Conservation (phyloP, 805 yeast species). For the Torulaspora gathmanii region DNA sequence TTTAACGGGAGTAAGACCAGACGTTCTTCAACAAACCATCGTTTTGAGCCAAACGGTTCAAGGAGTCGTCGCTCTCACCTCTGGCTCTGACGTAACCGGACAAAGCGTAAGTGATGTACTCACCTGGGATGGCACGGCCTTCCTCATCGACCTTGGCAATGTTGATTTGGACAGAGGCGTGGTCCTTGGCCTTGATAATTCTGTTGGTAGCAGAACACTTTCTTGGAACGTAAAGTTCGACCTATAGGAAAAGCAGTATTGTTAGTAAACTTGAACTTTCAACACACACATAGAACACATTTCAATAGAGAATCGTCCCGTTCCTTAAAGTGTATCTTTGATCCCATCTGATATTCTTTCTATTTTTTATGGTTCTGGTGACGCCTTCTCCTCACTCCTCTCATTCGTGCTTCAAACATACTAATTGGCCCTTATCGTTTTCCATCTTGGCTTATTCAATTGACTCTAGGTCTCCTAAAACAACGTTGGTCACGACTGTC, state of each 20-base stretch:
- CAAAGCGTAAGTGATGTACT: conserved; percentile 91
- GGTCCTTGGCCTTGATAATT: conserved; percentile 99
- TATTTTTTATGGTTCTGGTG: background rate
- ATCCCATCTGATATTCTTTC: too few species aligned
- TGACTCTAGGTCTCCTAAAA: conserved; percentile 4
- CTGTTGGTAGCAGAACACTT: conserved; percentile 99
- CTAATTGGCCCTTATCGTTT: conserved; percentile 99
- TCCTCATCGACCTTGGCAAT: conserved; percentile 96
- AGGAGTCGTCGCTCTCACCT: conserved; percentile 99
- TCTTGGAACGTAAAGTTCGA: conserved; percentile 99
- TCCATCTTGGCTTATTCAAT: conserved; percentile 71
- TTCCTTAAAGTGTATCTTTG: too few species aligned
- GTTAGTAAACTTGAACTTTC: conserved; percentile 20
- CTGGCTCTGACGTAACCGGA: conserved; percentile 96
- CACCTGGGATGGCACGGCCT: conserved; percentile 91
- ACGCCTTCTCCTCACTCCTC: background rate
- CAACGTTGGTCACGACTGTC: background rate
- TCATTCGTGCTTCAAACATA: conserved; percentile 45
- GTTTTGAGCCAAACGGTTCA: conserved; percentile 98
- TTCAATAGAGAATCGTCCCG: background rate
- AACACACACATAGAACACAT: background rate
- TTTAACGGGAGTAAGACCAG: conserved; percentile 91
- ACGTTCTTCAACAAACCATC: conserved; percentile 97
- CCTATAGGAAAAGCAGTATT: conserved; percentile 43
- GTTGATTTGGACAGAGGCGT: conserved; percentile 98